phyloP scores from a whole-genome alignment of 306 rosid genomes.

The Mimosa bimucronata region DNA sequence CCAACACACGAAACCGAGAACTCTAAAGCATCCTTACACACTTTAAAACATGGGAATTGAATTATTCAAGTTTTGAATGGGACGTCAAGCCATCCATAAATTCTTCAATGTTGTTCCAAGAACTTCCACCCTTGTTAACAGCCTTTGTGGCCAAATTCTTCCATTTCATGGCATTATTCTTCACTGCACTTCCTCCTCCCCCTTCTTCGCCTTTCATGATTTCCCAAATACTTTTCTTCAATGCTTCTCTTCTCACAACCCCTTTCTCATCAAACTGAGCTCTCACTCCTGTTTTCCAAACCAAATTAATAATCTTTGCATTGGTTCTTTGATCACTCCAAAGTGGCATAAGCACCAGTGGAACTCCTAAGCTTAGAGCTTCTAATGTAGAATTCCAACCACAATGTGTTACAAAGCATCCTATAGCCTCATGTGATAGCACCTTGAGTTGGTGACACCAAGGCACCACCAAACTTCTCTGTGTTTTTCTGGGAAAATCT shows the following conservation, averaged over 20 bases:
- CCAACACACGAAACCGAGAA: not conserved
- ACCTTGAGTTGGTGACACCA: constrained; percentile 10
- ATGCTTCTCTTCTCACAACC: not conserved
- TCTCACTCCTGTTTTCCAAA: not conserved
- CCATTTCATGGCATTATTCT: not conserved
- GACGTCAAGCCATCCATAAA: not conserved
- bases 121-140: not conserved
- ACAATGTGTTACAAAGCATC: constrained; percentile 15
- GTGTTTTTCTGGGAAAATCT: not conserved
- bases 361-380: not conserved
- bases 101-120: not conserved
- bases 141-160: not conserved
- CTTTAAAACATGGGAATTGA: not conserved
- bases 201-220: not conserved
- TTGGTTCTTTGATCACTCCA: constrained; percentile 13
- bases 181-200: not conserved
- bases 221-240: not conserved
- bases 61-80: not conserved
- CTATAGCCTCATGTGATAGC: constrained; percentile 3
- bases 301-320: not conserved
- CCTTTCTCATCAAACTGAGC: constrained; percentile 2
- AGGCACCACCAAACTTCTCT: not conserved
- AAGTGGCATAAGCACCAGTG: not conserved
- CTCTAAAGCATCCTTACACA: not conserved
- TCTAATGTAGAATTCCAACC: constrained; percentile 16